Evolutionary conservation across 2,329 filamentous ascomycete species (phyloP).

Genomic region (Emergomyces pasteurianus): DNA sequence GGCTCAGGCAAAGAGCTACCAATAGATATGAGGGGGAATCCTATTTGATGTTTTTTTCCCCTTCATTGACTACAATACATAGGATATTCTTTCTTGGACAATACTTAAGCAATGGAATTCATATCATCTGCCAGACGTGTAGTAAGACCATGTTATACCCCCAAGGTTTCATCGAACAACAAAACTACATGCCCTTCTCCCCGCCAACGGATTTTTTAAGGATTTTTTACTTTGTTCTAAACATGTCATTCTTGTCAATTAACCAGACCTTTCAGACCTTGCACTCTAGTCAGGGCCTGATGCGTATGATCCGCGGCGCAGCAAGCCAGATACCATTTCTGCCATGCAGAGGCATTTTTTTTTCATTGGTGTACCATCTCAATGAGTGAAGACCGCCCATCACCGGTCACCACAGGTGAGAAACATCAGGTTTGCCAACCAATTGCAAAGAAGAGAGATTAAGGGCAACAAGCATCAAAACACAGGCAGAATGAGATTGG

Average conservation of each 20-base stretch:
- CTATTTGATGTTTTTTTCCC: constrained; percentile 6
- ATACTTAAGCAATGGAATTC: background rate
- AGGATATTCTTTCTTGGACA: background rate
- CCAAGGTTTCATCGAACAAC: background rate
- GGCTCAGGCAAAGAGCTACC: constrained; percentile 17
- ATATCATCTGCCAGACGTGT: background rate
- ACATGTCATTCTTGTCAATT: background rate
- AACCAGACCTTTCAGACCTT: background rate
- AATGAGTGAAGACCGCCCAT: background rate
- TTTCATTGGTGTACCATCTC: background rate
- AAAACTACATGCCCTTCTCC: background rate
- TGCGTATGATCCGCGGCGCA: background rate
- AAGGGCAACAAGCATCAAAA: too few relatives aligned
- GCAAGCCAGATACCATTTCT: background rate
- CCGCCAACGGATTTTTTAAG: too few relatives aligned
- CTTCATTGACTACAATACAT: background rate
- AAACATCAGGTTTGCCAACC: background rate
- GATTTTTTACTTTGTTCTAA: background rate
- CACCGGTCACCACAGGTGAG: background rate
- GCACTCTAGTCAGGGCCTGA: background rate
- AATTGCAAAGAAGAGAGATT: too few relatives aligned
- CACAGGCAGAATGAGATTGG: background rate
- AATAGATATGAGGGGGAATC: constrained; percentile 16
- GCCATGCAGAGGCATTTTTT: background rate
- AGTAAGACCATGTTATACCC: background rate